A percentile compares a stretch with the other conserved stretches of the same genome.
Conservation (phyloP, 139 green algal species). For the Closterium sp. region DNA sequence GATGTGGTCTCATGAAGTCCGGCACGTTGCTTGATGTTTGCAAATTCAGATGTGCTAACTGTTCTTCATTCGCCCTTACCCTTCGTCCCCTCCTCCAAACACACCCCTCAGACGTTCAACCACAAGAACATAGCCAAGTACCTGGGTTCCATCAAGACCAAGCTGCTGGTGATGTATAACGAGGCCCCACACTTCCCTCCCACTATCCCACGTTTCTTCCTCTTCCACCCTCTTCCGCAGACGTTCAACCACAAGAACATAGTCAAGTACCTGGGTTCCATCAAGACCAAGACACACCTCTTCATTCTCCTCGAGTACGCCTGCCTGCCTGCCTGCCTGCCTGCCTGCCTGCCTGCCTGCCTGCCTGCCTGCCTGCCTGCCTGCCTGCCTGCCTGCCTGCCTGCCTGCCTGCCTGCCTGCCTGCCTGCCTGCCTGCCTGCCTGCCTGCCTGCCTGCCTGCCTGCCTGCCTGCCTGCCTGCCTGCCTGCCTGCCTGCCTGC, state of each 20-base stretch:
- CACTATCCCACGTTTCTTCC: no score
- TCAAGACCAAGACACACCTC: constrained; percentile 85
- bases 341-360: neutral
- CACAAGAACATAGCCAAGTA: constrained; percentile 98
- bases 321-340: constrained; percentile 32
- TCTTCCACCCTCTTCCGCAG: constrained; percentile 59
- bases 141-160: constrained; percentile 85
- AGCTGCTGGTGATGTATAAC: constrained; percentile 47
- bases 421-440: neutral
- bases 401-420: neutral
- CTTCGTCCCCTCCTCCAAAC: neutral
- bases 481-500: neutral
- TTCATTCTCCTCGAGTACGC: constrained; percentile 97
- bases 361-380: neutral
- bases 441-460: neutral
- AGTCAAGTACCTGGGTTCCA: constrained; percentile 92
- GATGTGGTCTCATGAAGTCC: no score
- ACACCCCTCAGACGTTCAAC: constrained; percentile 69
- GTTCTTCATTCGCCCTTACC: neutral
- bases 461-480: neutral
- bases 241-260: constrained; percentile 95
- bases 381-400: neutral
- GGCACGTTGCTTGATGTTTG: no score
- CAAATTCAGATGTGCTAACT: no score
- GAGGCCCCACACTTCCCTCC: neutral